Evolutionary conservation across 768 basidiomycete genomes (phyloP), one percentile per base, ranked within the genome.

Genomic region (Panaeolus cyanescens): DNA sequence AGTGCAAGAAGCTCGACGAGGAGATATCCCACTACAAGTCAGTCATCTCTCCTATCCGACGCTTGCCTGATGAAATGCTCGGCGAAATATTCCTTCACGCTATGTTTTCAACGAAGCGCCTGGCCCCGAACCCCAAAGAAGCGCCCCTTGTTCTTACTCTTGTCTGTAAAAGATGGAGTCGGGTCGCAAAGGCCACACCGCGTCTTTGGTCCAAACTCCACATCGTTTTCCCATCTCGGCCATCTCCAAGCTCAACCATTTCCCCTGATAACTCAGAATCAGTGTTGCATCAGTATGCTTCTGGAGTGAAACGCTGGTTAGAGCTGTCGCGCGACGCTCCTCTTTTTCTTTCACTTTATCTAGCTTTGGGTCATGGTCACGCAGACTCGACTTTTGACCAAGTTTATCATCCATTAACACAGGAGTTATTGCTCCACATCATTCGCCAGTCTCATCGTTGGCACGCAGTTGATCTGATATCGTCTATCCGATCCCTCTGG

Each of bases 101-200:
- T 15, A 60, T 68, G 3, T 62, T 68, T 1, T 50, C 55, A 1
- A 25, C 60, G 60, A 19, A 68, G 70, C 37, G 59, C 66, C 5
- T 54, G n/a, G n/a, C 59, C 25, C 59, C 68, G 32, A 56, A 36
- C 7, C 13, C 34, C 8, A 32, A 40, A 6, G 65, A 69, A 15
- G 59, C 65, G 1, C 69, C 70, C 3, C 32, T 70, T 1, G 55
- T 71, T 1, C 62, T 71, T 0, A 64, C 65, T n/a, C 64, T 54
- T 3, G 55, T 72, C 4, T 68, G 62, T n/a, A 62, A 58, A 2
- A 17, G 30, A 2, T 70, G 71, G 71, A 32, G 70, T 2, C 19
- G 54, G 5, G 36, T 66, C 20, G 65, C 67, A 4, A 31, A 66
- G 25, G 57, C 67, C 1, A 68, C 65, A 5, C 71, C 71, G 2